These are phyloP conservation scores for Multifurca ochricompacta DNA, from an alignment of 768 basidiomycete species.

Conservation along the genomic window DNA sequence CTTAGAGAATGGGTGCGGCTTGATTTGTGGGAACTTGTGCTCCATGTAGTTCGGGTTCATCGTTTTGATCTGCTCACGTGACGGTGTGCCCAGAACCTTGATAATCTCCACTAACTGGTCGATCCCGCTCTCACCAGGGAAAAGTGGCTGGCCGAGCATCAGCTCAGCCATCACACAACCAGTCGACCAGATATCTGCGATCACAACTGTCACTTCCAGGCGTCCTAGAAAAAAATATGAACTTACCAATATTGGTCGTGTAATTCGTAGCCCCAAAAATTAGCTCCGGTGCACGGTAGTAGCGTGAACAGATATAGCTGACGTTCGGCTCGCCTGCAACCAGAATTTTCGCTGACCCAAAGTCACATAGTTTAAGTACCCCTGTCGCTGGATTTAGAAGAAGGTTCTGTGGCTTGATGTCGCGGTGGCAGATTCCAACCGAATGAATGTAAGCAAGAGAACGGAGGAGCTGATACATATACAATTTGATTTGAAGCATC, in stretches of 20 bases:
- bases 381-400: slow-evolving; percentile 96
- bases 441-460: slow-evolving; percentile 99
- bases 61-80: slow-evolving; percentile 99
- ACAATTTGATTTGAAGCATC: slow-evolving; percentile 98
- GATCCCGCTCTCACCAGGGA: slow-evolving; percentile 98
- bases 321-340: slow-evolving; percentile 98
- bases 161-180: slow-evolving; percentile 99
- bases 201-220: not conserved
- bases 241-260: slow-evolving; percentile 95
- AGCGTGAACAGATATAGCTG: slow-evolving; percentile 98
- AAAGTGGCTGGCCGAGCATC: slow-evolving; percentile 97
- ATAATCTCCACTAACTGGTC: slow-evolving; percentile 99
- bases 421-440: slow-evolving; percentile 98
- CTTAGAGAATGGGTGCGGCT: slow-evolving; percentile 98
- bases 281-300: slow-evolving; percentile 98
- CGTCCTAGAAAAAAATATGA: not conserved
- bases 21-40: slow-evolving; percentile 99
- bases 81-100: slow-evolving; percentile 98
- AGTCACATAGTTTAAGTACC: slow-evolving; percentile 96
- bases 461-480: slow-evolving; percentile 98
- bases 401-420: slow-evolving; percentile 99
- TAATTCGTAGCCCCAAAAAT: slow-evolving; percentile 99
- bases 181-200: slow-evolving; percentile 94
- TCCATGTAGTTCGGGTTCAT: slow-evolving; percentile 99
- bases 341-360: slow-evolving; percentile 97